phyloP scores from a whole-genome alignment of 2,329 filamentous ascomycete species.

The Fusarium sp. region DNA sequence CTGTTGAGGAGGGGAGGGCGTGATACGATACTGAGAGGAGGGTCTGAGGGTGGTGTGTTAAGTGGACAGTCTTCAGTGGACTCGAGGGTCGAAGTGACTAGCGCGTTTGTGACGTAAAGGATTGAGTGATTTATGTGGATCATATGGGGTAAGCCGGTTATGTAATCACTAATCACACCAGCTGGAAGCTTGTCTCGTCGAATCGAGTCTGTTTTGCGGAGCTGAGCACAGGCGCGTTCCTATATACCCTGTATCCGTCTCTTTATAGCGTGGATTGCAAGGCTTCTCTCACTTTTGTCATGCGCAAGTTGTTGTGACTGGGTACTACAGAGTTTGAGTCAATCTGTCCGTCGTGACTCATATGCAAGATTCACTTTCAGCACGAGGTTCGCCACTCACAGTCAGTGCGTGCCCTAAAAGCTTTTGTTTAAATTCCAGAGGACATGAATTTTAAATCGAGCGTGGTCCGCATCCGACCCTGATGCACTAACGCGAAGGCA shows the following conservation, averaged over 20 bases:
- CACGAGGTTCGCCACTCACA: neutral
- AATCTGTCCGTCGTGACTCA: neutral
- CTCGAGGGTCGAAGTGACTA: constrained; percentile 10
- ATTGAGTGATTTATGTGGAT: constrained; percentile 28
- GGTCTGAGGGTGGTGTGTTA: constrained; percentile 14
- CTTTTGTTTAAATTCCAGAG: no score
- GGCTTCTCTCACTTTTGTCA: neutral
- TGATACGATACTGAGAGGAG: neutral
- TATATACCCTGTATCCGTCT: no score
- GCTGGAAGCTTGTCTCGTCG: neutral
- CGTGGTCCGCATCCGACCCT: neutral
- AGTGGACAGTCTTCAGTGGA: neutral
- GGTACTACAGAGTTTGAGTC: no score
- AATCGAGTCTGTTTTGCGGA: neutral
- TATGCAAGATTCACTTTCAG: neutral
- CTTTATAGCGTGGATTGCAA: neutral
- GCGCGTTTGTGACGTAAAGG: constrained; percentile 6
- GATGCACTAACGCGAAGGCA: neutral
- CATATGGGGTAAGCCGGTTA: constrained; percentile 25
- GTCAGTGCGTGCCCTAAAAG: no score
- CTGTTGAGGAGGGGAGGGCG: neutral
- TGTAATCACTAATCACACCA: constrained; percentile 5
- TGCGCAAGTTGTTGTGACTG: neutral
- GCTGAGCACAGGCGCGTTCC: neutral
- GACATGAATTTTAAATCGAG: neutral